Conservation (phyloP, 768 basidiomycete genomes). For the Chlorophyllum brunneum region DNA sequence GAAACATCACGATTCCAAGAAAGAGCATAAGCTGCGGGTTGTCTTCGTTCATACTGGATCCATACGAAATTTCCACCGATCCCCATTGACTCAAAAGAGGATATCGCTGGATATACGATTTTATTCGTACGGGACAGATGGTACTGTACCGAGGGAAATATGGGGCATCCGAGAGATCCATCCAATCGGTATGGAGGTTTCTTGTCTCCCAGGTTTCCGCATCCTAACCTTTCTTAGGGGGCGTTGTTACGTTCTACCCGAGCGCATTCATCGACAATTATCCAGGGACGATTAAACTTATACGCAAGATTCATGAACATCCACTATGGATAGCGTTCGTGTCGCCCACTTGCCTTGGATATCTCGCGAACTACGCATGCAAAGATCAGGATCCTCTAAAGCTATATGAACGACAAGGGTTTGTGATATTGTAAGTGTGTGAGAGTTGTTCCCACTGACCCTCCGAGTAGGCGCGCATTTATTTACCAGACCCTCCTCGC, state of each 20-base stretch:
- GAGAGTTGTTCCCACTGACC: background rate
- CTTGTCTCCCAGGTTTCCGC: background rate
- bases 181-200: slow-evolving; percentile 49
- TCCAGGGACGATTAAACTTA: slow-evolving; percentile 39
- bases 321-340: slow-evolving; percentile 70
- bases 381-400: slow-evolving; percentile 35
- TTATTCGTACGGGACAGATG: slow-evolving; percentile 65
- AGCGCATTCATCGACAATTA: slow-evolving; percentile 54
- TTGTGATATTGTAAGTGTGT: background rate
- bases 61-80: slow-evolving; percentile 40
- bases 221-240: slow-evolving; percentile 40
- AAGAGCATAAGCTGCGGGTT: slow-evolving; percentile 24
- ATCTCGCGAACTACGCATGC: slow-evolving; percentile 35
- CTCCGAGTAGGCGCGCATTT: slow-evolving; percentile 33
- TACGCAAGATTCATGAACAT: slow-evolving; percentile 52
- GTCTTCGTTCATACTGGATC: slow-evolving; percentile 69
- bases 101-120: slow-evolving; percentile 50
- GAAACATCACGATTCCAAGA: slow-evolving; percentile 4
- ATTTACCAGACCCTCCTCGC: slow-evolving; percentile 37
- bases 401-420: slow-evolving; percentile 36
- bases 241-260: slow-evolving; percentile 69
- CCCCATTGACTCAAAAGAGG: slow-evolving; percentile 48
- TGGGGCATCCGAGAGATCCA: slow-evolving; percentile 71
- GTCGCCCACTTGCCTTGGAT: slow-evolving; percentile 58
- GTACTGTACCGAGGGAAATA: slow-evolving; percentile 39